These are phyloP conservation scores for Macrophomina tecta DNA, from an alignment of 2,329 filamentous ascomycete genomes.

Conservation along the genomic window DNA sequence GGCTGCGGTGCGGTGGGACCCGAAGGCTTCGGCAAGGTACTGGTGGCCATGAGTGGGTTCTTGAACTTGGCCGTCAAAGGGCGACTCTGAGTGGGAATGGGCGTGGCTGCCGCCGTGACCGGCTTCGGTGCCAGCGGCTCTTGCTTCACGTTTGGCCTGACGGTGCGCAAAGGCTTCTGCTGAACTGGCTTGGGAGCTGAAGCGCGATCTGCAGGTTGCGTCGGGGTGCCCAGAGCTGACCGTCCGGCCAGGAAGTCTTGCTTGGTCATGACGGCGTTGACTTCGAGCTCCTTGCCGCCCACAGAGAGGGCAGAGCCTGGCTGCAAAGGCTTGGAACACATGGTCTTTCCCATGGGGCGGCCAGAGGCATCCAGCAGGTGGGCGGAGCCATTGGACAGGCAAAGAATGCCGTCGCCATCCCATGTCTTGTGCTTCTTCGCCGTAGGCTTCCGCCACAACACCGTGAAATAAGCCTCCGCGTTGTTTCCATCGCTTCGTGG, in stretches of 20 bases:
- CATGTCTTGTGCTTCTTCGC: slow-evolving; percentile 79
- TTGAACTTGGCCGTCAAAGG: slow-evolving; percentile 61
- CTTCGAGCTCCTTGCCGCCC: slow-evolving; percentile 71
- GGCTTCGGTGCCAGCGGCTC: background rate
- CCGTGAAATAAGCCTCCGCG: slow-evolving; percentile 49
- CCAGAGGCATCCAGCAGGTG: slow-evolving; percentile 68
- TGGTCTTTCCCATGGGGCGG: slow-evolving; percentile 65
- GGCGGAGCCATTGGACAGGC: slow-evolving; percentile 62
- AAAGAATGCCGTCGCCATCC: slow-evolving; percentile 74
- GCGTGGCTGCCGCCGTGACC: slow-evolving; percentile 47
- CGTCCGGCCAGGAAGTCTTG: slow-evolving; percentile 62
- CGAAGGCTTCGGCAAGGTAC: slow-evolving; percentile 54
- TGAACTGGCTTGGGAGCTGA: slow-evolving; percentile 32
- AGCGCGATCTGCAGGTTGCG: slow-evolving; percentile 29
- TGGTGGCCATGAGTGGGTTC: slow-evolving; percentile 63
- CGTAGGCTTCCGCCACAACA: slow-evolving; percentile 66
- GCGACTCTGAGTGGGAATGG: slow-evolving; percentile 38
- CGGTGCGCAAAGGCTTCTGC: slow-evolving; percentile 34
- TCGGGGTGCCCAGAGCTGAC: slow-evolving; percentile 47
- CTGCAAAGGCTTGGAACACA: slow-evolving; percentile 62
- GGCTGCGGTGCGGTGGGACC: slow-evolving; percentile 59
- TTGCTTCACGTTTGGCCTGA: slow-evolving; percentile 39
- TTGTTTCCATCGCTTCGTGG: slow-evolving; percentile 29
- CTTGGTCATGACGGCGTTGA: slow-evolving; percentile 67
- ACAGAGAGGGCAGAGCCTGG: slow-evolving; percentile 67